Evolutionary conservation across 1,284 basidiomycete species (phyloP).

Genomic region (Puccinia polysora): DNA sequence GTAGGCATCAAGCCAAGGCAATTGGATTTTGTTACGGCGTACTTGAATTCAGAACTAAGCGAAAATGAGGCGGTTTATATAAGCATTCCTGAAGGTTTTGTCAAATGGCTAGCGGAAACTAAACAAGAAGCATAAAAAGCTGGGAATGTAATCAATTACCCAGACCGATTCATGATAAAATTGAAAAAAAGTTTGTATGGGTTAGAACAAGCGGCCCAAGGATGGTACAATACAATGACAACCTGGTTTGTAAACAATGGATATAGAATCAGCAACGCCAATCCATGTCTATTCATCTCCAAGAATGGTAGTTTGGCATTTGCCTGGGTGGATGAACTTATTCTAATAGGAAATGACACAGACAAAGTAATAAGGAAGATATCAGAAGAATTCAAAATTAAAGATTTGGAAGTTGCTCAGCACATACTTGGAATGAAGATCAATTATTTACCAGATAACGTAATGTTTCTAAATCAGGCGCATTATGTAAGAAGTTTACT

Average conservation of each 20-base stretch:
- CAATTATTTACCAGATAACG: background rate
- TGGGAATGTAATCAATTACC: background rate
- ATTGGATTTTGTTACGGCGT: constrained; percentile 7
- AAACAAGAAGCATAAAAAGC: constrained; percentile 4
- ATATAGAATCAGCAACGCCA: constrained; percentile 4
- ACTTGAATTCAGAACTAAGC: constrained; percentile 11
- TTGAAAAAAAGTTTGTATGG: constrained; percentile 30
- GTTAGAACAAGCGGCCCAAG: constrained; percentile 21
- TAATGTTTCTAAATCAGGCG: background rate
- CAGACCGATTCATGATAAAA: constrained; percentile 1
- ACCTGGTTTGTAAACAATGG: constrained; percentile 8
- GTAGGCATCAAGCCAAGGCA: background rate
- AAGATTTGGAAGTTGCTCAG: constrained; percentile 1
- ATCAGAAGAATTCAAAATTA: background rate
- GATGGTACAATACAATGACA: constrained; percentile 20
- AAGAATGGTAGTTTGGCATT: background rate
- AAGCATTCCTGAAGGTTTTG: background rate
- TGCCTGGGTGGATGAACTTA: constrained; percentile 19
- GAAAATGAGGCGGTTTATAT: constrained; percentile 3
- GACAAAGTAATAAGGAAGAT: background rate
- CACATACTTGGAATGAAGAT: constrained; percentile 21
- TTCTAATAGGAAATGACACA: background rate
- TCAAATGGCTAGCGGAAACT: constrained; percentile 7
- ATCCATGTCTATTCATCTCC: constrained; percentile 22
- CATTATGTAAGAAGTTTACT: constrained; percentile 8